A percentile compares a stretch with the other conserved stretches of the same genome.
These are phyloP conservation scores for Mycosphaerella sp. DNA, from an alignment of 2,329 filamentous ascomycete species.

Conservation along the genomic window DNA sequence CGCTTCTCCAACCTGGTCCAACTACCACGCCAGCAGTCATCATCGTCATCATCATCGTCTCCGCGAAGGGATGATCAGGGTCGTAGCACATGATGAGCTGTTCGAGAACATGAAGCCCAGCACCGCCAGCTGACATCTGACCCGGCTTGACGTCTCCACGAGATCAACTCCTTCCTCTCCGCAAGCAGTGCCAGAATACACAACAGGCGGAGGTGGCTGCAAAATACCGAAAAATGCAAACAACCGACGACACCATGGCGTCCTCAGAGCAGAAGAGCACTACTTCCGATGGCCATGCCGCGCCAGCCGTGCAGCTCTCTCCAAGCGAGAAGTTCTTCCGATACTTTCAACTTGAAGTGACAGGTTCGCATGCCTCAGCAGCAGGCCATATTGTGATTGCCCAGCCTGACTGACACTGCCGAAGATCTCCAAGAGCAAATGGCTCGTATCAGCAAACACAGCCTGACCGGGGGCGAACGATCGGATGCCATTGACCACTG, in stretches of 20 bases:
- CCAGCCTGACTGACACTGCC: slow-evolving; percentile 7
- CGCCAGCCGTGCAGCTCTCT: slow-evolving; percentile 18
- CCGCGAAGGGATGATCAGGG: background rate
- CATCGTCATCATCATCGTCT: background rate
- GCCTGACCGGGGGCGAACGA: slow-evolving; percentile 64
- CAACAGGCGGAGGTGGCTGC: too few relatives aligned
- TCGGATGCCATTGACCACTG: slow-evolving; percentile 75
- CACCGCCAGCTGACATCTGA: background rate
- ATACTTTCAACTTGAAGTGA: slow-evolving; percentile 71
- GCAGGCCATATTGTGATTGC: background rate
- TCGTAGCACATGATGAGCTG: background rate
- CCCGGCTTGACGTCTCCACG: background rate
- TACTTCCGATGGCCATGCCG: background rate
- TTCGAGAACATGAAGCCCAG: background rate
- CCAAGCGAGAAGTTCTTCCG: slow-evolving; percentile 76
- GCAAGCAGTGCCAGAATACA: too few relatives aligned
- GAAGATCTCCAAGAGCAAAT: slow-evolving; percentile 73
- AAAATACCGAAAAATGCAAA: background rate
- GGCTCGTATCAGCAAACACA: slow-evolving; percentile 56
- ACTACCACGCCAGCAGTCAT: too few relatives aligned
- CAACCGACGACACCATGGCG: slow-evolving; percentile 8
- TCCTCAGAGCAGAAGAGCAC: slow-evolving; percentile 3
- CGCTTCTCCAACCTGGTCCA: background rate
- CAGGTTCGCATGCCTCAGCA: slow-evolving; percentile 45
- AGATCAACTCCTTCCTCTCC: too few relatives aligned